A percentile compares a stretch with the other conserved stretches of the same genome.
phyloP scores from a whole-genome alignment of 305 asterid species.

The Ilex paraguariensis region DNA sequence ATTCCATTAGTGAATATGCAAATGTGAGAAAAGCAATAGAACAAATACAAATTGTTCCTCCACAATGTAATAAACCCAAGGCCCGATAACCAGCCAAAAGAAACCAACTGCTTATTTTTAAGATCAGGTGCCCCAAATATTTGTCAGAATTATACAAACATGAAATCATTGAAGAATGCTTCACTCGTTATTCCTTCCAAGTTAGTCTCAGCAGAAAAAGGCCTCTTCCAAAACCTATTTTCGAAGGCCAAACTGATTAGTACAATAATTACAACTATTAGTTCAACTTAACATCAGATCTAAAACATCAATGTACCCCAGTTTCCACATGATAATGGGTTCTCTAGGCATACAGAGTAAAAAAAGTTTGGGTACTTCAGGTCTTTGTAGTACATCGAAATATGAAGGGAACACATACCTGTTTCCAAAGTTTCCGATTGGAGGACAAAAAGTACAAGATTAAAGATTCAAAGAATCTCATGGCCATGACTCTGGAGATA shows the following conservation, averaged over 20 bases:
- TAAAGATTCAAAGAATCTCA: constrained; percentile 30
- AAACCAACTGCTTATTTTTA: neutral
- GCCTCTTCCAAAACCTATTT: constrained; percentile 16
- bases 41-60: too few species aligned
- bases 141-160: constrained; percentile 19
- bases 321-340: neutral
- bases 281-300: neutral
- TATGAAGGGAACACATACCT: constrained; percentile 8
- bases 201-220: constrained; percentile 16
- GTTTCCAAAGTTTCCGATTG: constrained; percentile 17
- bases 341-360: too few species aligned
- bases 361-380: constrained; percentile 2
- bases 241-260: constrained; percentile 10
- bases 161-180: constrained; percentile 15
- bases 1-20: too few species aligned
- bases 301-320: neutral
- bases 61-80: constrained; percentile 3
- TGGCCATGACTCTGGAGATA: constrained; percentile 46
- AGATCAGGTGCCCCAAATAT: too few species aligned
- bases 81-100: constrained; percentile 19
- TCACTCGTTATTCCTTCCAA: constrained; percentile 26
- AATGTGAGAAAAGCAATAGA: too few species aligned
- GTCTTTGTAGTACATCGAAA: constrained; percentile 1
- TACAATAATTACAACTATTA: constrained; percentile 1
- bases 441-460: constrained; percentile 11